Evolutionary conservation across 192 early-diverging fungal genomes (phyloP).

Genomic region (Kickxella alabastrina): DNA sequence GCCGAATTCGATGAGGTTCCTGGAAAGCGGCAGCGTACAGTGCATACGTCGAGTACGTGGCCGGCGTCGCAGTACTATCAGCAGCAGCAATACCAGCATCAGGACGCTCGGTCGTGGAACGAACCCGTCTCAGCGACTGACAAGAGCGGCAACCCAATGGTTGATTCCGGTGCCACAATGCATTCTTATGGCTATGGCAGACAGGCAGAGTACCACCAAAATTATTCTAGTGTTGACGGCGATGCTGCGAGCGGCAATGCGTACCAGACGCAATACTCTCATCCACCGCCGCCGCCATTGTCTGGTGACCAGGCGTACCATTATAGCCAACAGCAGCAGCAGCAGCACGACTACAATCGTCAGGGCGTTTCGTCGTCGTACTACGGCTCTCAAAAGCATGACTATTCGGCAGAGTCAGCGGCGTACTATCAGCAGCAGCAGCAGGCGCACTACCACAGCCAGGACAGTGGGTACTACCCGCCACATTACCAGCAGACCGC

Average conservation of each 20-base stretch:
- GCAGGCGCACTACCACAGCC: constrained; percentile 1
- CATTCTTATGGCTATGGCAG: constrained; percentile 1
- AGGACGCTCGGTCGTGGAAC: too few relatives aligned
- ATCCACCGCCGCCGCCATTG: neutral
- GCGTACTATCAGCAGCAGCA: constrained; percentile 21
- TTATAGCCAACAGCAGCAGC: neutral
- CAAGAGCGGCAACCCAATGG: constrained; percentile 2
- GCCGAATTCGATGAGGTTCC: constrained; percentile 15
- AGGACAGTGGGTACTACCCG: constrained; percentile 24
- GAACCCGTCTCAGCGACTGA: constrained; percentile 1
- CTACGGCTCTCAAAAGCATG: constrained; percentile 26
- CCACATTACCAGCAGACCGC: constrained; percentile 6
- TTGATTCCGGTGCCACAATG: neutral
- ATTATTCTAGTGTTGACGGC: neutral
- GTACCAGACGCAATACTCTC: neutral
- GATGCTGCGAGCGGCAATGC: neutral
- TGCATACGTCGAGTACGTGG: constrained; percentile 26
- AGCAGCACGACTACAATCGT: neutral
- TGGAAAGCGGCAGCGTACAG: constrained; percentile 36
- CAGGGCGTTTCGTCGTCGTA: constrained; percentile 8
- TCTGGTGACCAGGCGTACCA: constrained; percentile 2
- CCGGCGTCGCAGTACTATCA: constrained; percentile 1
- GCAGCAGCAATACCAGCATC: constrained; percentile 1
- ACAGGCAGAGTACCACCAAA: neutral
- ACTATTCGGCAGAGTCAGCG: constrained; percentile 8